Conservation (phyloP, 2,329 filamentous ascomycete genomes). For the Nemania bipapillata region DNA sequence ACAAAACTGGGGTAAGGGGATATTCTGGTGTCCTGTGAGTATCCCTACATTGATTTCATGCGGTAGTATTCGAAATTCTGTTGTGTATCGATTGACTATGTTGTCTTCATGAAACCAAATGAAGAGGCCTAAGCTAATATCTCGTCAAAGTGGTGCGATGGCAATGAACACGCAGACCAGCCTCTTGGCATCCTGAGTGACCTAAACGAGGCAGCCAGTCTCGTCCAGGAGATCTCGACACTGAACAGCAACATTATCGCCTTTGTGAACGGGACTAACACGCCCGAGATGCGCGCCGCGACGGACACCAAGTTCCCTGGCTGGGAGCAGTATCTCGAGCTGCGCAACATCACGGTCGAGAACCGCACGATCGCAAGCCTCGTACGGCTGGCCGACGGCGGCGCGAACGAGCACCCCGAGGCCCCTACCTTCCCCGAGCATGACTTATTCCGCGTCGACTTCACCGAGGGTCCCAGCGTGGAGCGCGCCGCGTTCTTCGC, state of each 20-base stretch:
- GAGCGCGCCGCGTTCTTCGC: slow-evolving; percentile 64
- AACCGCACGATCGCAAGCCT: slow-evolving; percentile 65
- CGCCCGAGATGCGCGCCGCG: slow-evolving; percentile 53
- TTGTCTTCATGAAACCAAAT: not conserved
- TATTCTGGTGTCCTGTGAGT: slow-evolving; percentile 67
- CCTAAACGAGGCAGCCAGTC: slow-evolving; percentile 57
- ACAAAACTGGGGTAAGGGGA: slow-evolving; percentile 68
- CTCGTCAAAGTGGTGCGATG: slow-evolving; percentile 66
- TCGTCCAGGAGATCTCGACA: slow-evolving; percentile 64
- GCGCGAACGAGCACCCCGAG: slow-evolving; percentile 53
- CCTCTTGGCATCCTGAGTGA: slow-evolving; percentile 64
- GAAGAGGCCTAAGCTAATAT: not conserved
- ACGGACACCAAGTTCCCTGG: slow-evolving; percentile 56
- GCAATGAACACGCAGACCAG: slow-evolving; percentile 70
- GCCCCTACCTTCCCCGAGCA: slow-evolving; percentile 60
- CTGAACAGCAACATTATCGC: slow-evolving; percentile 66
- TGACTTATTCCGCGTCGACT: slow-evolving; percentile 66
- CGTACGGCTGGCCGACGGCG: slow-evolving; percentile 58
- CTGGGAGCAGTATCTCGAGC: slow-evolving; percentile 62
- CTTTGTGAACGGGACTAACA: slow-evolving; percentile 70
- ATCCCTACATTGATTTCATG: not conserved
- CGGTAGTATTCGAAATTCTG: too few relatives aligned
- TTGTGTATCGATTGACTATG: too few relatives aligned
- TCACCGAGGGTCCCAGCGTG: slow-evolving; percentile 56
- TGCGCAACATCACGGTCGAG: slow-evolving; percentile 64